Evolutionary conservation across 768 basidiomycete genomes (phyloP).

Genomic region (Termitomyces sp.): DNA sequence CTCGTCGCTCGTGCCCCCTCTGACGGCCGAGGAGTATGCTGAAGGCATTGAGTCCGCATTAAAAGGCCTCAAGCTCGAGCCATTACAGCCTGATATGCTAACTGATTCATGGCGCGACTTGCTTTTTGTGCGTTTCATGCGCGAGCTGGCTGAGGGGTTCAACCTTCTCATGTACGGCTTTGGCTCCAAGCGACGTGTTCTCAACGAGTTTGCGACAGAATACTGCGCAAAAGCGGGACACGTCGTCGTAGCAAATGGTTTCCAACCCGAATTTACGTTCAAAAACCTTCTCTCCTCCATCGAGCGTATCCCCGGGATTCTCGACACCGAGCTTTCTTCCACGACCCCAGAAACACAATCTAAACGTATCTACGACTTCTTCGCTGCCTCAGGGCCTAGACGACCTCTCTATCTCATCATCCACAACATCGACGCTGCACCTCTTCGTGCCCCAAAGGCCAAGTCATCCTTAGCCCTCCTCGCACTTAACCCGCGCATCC

Average conservation of each 20-base stretch:
- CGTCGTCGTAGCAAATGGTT: constrained; percentile 77
- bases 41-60: constrained; percentile 32
- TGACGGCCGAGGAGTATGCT: constrained; percentile 62
- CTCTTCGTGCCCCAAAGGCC: constrained; percentile 61
- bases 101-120: constrained; percentile 27
- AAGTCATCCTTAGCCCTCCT: constrained; percentile 69
- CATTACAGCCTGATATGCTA: constrained; percentile 31
- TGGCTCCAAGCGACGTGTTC: constrained; percentile 77
- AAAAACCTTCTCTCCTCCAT: constrained; percentile 67
- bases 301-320: constrained; percentile 44
- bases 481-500: constrained; percentile 71
- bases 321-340: constrained; percentile 29
- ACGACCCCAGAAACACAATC: constrained; percentile 58
- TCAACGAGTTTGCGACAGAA: constrained; percentile 72
- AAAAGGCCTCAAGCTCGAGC: constrained; percentile 21
- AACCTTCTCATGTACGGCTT: constrained; percentile 86
- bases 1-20: constrained; percentile 67
- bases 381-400: constrained; percentile 32
- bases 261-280: constrained; percentile 63
- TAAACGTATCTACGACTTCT: constrained; percentile 62
- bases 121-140: constrained; percentile 57
- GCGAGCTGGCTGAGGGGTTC: constrained; percentile 80
- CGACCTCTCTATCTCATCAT: constrained; percentile 64
- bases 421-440: constrained; percentile 84
- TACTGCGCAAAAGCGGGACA: constrained; percentile 58